These are phyloP conservation scores for Saccharomycopsis capsularis DNA, from an alignment of 805 yeast genomes.

Conservation along the genomic window DNA sequence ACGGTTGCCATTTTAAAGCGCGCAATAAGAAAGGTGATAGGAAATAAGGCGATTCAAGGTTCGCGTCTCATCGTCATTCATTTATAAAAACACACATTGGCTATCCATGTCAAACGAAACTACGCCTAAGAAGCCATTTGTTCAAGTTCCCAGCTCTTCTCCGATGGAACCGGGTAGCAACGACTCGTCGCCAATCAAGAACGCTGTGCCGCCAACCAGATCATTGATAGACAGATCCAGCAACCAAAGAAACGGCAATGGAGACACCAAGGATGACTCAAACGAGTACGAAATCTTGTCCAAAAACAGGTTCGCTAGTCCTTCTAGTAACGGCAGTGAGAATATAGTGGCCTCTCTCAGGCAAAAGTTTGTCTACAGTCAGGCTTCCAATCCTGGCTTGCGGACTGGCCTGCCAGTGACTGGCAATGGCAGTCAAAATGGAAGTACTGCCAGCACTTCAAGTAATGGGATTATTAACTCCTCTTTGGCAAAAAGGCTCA, in stretches of 20 bases:
- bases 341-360: background rate
- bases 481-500: slow-evolving; percentile 20
- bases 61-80: no score
- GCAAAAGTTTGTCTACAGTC: slow-evolving; percentile 4
- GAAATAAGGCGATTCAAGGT: no score
- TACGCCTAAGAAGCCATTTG: slow-evolving; percentile 9
- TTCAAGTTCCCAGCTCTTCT: slow-evolving; percentile 20
- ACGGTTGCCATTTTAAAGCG: no score
- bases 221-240: slow-evolving; percentile 7
- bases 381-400: background rate
- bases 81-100: background rate
- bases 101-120: background rate
- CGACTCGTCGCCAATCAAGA: slow-evolving; percentile 15
- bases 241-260: background rate
- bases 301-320: background rate
- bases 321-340: background rate
- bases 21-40: no score
- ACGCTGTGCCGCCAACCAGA: slow-evolving; percentile 11
- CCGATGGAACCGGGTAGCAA: slow-evolving; percentile 13
- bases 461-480: no score
- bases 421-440: background rate
- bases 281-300: slow-evolving; percentile 12
- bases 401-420: background rate
- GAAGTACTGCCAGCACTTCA: background rate
- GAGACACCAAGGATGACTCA: background rate